Evolutionary conservation across 1,284 basidiomycete genomes (phyloP).

Genomic region (Apiotrichum porosum): DNA sequence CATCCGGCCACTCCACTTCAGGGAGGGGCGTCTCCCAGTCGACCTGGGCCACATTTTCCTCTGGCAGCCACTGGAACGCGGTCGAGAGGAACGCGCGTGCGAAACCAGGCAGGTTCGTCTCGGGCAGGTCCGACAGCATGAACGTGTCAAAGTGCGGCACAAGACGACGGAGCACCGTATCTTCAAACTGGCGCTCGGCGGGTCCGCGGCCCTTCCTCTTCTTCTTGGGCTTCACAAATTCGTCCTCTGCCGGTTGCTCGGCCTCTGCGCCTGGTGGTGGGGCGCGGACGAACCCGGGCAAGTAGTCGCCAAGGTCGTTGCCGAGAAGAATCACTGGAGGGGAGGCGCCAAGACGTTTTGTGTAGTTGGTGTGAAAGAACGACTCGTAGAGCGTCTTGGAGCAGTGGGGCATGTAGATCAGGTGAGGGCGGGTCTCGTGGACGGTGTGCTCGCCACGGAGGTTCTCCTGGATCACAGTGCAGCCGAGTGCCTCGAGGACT

Average conservation of each 20-base stretch:
- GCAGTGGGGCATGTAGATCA: slow-evolving; percentile 44
- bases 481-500: slow-evolving; percentile 21
- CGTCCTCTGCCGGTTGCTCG: slow-evolving; percentile 6
- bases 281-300: slow-evolving; percentile 25
- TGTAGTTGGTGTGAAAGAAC: slow-evolving; percentile 31
- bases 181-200: slow-evolving; percentile 12
- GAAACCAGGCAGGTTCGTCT: slow-evolving; percentile 44
- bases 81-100: slow-evolving; percentile 42
- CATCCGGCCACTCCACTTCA: slow-evolving; percentile 34
- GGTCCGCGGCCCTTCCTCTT: slow-evolving; percentile 31
- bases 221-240: slow-evolving; percentile 43
- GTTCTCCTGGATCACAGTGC: slow-evolving; percentile 30
- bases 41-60: slow-evolving; percentile 17
- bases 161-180: slow-evolving; percentile 35
- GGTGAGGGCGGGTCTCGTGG: slow-evolving; percentile 15
- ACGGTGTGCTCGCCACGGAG: slow-evolving; percentile 28
- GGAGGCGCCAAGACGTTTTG: slow-evolving; percentile 8
- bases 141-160: slow-evolving; percentile 33
- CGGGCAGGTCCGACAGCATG: slow-evolving; percentile 29
- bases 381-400: slow-evolving; percentile 40
- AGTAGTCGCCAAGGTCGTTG: slow-evolving; percentile 41
- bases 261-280: neutral
- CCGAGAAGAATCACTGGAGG: slow-evolving; percentile 29
- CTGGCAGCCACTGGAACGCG: slow-evolving; percentile 35
- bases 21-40: slow-evolving; percentile 41